Conservation (phyloP, 331 rosid genomes). For the Acacia pycnantha region DNA sequence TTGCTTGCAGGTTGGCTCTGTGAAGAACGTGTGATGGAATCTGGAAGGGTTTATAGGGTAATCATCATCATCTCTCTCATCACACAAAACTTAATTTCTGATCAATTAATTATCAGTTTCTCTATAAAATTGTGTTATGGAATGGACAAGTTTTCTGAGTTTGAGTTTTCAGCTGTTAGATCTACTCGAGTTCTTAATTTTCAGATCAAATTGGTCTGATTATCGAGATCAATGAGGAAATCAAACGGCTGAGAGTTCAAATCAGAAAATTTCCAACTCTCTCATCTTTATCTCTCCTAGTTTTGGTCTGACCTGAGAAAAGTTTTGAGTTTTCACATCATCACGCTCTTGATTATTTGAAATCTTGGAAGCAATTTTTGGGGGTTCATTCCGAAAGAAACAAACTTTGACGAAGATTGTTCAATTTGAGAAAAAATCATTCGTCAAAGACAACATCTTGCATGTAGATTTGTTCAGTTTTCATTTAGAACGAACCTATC, state of each 20-base stretch:
- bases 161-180: neutral
- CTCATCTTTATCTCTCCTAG: neutral
- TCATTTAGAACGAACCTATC: neutral
- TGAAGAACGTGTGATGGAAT: neutral
- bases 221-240: neutral
- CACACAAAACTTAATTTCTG: neutral
- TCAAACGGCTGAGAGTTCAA: neutral
- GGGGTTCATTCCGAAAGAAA: neutral
- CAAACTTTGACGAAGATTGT: neutral
- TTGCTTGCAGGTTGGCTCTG: neutral
- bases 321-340: neutral
- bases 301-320: neutral
- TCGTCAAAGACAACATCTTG: neutral
- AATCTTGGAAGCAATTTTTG: neutral
- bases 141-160: neutral
- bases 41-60: constrained; percentile 1
- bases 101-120: neutral
- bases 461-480: neutral
- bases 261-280: neutral
- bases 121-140: neutral
- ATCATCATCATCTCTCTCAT: neutral
- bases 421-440: neutral
- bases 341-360: neutral
- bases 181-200: neutral
- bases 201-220: neutral